phyloP scores from a whole-genome alignment of 1,139 yeast species.

The Candida gigantensis region DNA sequence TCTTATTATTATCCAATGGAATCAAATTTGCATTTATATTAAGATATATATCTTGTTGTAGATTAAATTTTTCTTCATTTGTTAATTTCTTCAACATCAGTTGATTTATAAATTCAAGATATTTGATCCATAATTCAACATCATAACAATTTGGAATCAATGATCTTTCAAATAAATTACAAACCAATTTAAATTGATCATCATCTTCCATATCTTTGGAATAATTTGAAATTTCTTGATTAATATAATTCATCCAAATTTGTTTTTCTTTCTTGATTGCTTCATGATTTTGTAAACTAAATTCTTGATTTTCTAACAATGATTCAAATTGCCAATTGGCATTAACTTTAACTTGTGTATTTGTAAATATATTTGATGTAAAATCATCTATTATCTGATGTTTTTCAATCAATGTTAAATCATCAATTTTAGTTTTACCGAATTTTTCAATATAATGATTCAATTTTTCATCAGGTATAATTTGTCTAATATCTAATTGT shows the following conservation, averaged over 20 bases:
- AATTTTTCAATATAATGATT: slow-evolving; percentile 23
- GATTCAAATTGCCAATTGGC: slow-evolving; percentile 66
- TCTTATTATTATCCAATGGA: slow-evolving; percentile 38
- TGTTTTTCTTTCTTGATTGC: slow-evolving; percentile 33
- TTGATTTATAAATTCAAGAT: slow-evolving; percentile 43
- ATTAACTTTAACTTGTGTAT: slow-evolving; percentile 53
- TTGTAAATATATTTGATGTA: slow-evolving; percentile 40
- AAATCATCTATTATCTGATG: slow-evolving; percentile 44
- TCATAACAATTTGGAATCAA: slow-evolving; percentile 57
- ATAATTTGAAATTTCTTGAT: slow-evolving; percentile 35
- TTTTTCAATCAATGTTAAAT: slow-evolving; percentile 30
- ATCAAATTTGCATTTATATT: slow-evolving; percentile 47
- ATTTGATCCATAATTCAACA: slow-evolving; percentile 58
- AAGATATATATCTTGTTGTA: slow-evolving; percentile 34
- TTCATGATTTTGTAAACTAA: slow-evolving; percentile 30
- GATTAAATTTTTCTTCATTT: slow-evolving; percentile 21
- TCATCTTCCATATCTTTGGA: not conserved
- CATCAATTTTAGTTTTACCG: slow-evolving; percentile 23
- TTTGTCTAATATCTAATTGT: slow-evolving; percentile 31
- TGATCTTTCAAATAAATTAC: slow-evolving; percentile 58
- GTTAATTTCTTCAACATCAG: slow-evolving; percentile 11
- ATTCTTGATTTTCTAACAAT: slow-evolving; percentile 43
- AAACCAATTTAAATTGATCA: slow-evolving; percentile 16
- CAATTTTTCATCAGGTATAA: slow-evolving; percentile 27
- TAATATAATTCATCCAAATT: slow-evolving; percentile 56